These are phyloP conservation scores for Diplodia corticola DNA, from an alignment of 2,329 filamentous ascomycete species.

Conservation along the genomic window DNA sequence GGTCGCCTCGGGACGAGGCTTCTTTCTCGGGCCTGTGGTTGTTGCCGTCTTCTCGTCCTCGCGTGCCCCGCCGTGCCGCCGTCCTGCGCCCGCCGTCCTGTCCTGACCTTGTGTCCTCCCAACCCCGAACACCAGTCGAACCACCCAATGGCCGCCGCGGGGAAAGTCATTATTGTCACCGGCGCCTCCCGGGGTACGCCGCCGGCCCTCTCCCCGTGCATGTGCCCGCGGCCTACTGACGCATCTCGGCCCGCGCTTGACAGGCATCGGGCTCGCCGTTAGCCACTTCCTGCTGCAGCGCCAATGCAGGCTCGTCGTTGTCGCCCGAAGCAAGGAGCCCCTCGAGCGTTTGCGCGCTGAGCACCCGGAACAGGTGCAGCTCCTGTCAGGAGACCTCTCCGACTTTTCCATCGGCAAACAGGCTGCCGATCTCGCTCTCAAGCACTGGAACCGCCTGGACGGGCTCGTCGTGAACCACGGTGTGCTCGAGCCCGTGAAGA, in stretches of 20 bases:
- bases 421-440: slow-evolving; percentile 65
- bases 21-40: not conserved
- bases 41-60: not conserved
- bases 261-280: slow-evolving; percentile 63
- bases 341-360: slow-evolving; percentile 50
- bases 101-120: too few relatives aligned
- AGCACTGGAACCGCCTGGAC: slow-evolving; percentile 72
- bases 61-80: too few relatives aligned
- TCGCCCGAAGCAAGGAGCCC: slow-evolving; percentile 57
- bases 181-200: slow-evolving; percentile 62
- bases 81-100: slow-evolving; percentile 40
- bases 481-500: slow-evolving; percentile 71
- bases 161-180: slow-evolving; percentile 59
- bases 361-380: slow-evolving; percentile 56
- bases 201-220: slow-evolving; percentile 1
- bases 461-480: slow-evolving; percentile 89
- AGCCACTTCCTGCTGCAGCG: slow-evolving; percentile 59
- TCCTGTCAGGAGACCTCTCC: slow-evolving; percentile 59
- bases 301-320: slow-evolving; percentile 58
- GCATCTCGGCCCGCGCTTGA: slow-evolving; percentile 6
- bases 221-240: not conserved
- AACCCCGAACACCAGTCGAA: slow-evolving; percentile 37
- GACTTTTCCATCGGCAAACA: slow-evolving; percentile 57
- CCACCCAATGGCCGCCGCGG: slow-evolving; percentile 58
- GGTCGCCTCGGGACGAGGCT: slow-evolving; percentile 1